Evolutionary conservation across 805 yeast genomes (phyloP).

Genomic region (Lipomyces orientalis): DNA sequence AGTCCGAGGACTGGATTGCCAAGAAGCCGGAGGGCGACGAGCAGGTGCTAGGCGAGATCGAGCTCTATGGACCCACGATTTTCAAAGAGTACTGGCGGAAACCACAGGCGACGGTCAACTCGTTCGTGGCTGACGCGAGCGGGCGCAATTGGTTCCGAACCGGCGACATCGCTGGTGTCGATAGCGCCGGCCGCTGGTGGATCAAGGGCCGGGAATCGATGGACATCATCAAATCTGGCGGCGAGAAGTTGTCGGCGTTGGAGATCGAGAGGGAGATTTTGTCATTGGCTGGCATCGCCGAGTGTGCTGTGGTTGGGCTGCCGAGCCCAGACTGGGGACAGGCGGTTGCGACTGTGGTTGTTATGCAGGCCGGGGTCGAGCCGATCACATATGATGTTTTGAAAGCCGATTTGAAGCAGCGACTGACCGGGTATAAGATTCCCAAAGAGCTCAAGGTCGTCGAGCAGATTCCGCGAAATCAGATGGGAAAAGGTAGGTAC

Average conservation of each 20-base stretch:
- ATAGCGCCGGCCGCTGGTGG: slow-evolving; percentile 52
- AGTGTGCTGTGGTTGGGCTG: slow-evolving; percentile 46
- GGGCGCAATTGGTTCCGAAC: slow-evolving; percentile 57
- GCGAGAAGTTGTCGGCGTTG: slow-evolving; percentile 46
- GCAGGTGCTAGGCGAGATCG: slow-evolving; percentile 54
- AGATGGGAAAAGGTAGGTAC: slow-evolving; percentile 45
- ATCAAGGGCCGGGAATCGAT: slow-evolving; percentile 51
- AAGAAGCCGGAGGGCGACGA: slow-evolving; percentile 30
- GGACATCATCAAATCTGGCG: slow-evolving; percentile 48
- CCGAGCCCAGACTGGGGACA: slow-evolving; percentile 46
- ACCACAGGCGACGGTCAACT: slow-evolving; percentile 54
- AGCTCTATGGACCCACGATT: slow-evolving; percentile 61
- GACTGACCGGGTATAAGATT: slow-evolving; percentile 44
- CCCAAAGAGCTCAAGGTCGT: slow-evolving; percentile 44
- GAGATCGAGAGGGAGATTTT: slow-evolving; percentile 47
- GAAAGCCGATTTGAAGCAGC: slow-evolving; percentile 39
- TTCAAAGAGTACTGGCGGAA: slow-evolving; percentile 58
- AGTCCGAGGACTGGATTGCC: slow-evolving; percentile 32
- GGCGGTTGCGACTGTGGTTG: slow-evolving; percentile 43
- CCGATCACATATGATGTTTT: slow-evolving; percentile 33
- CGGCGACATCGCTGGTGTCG: slow-evolving; percentile 62
- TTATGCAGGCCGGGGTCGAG: slow-evolving; percentile 33
- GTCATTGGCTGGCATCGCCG: slow-evolving; percentile 41
- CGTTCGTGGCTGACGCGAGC: slow-evolving; percentile 49
- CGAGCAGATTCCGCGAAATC: slow-evolving; percentile 45